These are phyloP conservation scores for Taphrina populina DNA, from an alignment of 1,139 yeast genomes.

Conservation along the genomic window DNA sequence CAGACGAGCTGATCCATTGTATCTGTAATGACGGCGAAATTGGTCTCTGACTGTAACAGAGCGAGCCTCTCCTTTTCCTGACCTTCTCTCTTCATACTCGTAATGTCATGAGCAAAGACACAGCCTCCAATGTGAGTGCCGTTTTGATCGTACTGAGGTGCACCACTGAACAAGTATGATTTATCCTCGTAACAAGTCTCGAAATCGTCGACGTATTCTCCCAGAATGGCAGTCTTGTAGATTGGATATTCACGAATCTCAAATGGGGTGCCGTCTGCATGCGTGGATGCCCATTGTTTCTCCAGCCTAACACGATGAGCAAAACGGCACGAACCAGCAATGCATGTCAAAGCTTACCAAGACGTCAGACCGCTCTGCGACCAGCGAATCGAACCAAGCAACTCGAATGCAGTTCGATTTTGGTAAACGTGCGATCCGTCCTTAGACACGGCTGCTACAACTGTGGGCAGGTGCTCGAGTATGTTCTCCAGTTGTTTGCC, in stretches of 20 bases:
- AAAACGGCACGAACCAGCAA: too few relatives aligned
- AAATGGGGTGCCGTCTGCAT: conserved; percentile 20
- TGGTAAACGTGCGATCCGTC: conserved; percentile 16
- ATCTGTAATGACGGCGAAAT: conserved; percentile 10
- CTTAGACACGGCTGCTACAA: conserved; percentile 18
- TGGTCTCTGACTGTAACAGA: conserved; percentile 9
- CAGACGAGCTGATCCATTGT: conserved; percentile 20
- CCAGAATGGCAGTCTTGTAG: conserved; percentile 15
- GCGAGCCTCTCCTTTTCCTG: conserved; percentile 17
- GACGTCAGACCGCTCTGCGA: conserved; percentile 2
- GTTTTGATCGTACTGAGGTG: conserved; percentile 12
- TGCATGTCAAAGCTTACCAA: conserved; percentile 1
- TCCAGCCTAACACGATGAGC: too few relatives aligned
- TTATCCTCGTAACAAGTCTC: conserved; percentile 23
- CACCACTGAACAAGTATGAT: conserved; percentile 5
- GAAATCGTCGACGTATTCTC: conserved; percentile 8
- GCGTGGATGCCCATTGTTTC: conserved; percentile 20
- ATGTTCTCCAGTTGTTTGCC: conserved; percentile 4
- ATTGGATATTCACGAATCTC: conserved; percentile 14
- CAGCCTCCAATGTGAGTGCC: conserved; percentile 14
- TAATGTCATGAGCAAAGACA: conserved; percentile 22
- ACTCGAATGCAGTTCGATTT: conserved; percentile 10
- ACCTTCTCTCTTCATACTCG: conserved; percentile 13
- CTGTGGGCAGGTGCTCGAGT: conserved; percentile 10
- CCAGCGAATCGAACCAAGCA: conserved; percentile 12